A percentile compares a stretch with the other conserved stretches of the same genome.
These are phyloP conservation scores for Mycena floridula DNA, from an alignment of 768 basidiomycete species.

Conservation along the genomic window DNA sequence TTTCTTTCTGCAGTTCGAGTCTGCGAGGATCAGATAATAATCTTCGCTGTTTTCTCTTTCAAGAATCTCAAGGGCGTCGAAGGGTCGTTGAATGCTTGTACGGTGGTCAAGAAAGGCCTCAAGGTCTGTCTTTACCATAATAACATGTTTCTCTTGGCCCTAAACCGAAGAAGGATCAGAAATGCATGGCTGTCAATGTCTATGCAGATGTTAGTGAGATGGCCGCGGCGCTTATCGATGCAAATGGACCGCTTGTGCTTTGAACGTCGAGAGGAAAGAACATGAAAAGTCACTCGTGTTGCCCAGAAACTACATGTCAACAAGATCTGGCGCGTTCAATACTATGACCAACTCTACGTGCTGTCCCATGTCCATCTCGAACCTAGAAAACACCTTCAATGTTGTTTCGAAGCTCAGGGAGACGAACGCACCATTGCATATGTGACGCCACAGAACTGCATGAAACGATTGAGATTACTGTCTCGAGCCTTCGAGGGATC, in stretches of 20 bases:
- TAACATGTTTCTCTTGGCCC: neutral
- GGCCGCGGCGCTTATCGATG: neutral
- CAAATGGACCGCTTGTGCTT: neutral
- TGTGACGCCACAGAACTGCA: slow-evolving; percentile 51
- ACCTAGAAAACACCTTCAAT: neutral
- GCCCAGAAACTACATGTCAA: neutral
- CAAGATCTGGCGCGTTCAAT: too few species aligned
- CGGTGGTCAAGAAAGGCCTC: neutral
- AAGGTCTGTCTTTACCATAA: neutral
- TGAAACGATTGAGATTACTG: slow-evolving; percentile 47
- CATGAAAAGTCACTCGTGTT: neutral
- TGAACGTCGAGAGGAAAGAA: neutral
- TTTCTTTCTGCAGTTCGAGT: neutral
- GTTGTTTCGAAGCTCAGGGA: neutral
- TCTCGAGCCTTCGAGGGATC: slow-evolving; percentile 18
- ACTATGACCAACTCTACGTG: too few species aligned
- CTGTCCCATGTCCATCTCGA: neutral
- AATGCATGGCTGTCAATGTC: neutral
- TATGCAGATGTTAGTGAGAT: neutral
- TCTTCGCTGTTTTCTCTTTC: neutral
- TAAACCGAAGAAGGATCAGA: neutral
- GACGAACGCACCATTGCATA: slow-evolving; percentile 42
- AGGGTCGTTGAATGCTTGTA: neutral
- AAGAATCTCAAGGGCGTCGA: neutral
- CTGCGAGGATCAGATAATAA: neutral